A percentile compares a stretch with the other conserved stretches of the same genome.
Evolutionary conservation across 345 rosid species (phyloP).

Genomic region (Lumnitzera littorea): DNA sequence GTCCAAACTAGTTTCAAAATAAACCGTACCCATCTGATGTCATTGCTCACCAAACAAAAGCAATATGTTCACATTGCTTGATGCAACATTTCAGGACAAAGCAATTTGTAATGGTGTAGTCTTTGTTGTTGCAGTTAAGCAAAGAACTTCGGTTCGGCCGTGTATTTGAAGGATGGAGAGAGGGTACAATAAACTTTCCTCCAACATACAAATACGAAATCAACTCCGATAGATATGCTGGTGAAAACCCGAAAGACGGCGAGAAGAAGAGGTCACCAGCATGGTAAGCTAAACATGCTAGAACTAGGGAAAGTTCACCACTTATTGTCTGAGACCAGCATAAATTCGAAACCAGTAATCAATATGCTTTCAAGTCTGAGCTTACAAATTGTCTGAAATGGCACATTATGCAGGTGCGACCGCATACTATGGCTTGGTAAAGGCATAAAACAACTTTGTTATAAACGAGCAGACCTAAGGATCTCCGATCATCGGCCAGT

Average conservation of each 20-base stretch:
- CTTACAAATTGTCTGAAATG: neutral
- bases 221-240: constrained; percentile 70
- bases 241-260: constrained; percentile 76
- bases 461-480: constrained; percentile 50
- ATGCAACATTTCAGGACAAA: neutral
- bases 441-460: constrained; percentile 69
- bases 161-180: constrained; percentile 91
- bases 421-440: constrained; percentile 88
- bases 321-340: neutral
- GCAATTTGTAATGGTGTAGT: neutral
- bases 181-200: constrained; percentile 75
- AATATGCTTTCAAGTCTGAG: neutral
- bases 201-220: constrained; percentile 97
- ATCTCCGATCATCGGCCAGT: constrained; percentile 97
- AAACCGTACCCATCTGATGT: too few species aligned
- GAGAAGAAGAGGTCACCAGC: constrained; percentile 98
- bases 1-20: too few species aligned
- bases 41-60: too few species aligned
- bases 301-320: neutral
- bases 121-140: constrained; percentile 43
- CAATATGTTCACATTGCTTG: too few species aligned
- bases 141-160: constrained; percentile 66
- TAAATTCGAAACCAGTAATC: neutral
- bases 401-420: constrained; percentile 66
- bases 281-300: constrained; percentile 40